phyloP scores from a whole-genome alignment of 441 rosid genomes.

The Populus hybrid region DNA sequence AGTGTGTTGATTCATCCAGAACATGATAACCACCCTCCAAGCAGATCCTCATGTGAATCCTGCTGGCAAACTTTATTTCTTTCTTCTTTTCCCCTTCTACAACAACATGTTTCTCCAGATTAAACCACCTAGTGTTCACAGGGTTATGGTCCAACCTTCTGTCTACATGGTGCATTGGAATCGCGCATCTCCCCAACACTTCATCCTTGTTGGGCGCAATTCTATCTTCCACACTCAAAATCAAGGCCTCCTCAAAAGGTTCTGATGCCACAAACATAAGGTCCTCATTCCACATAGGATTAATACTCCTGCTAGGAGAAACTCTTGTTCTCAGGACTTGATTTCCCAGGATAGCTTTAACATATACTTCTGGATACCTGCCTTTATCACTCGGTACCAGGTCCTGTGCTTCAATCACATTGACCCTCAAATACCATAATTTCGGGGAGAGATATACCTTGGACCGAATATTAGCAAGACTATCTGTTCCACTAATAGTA shows the following conservation, averaged over 20 bases:
- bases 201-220: slow-evolving; percentile 91
- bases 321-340: slow-evolving; percentile 64
- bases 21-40: slow-evolving; percentile 98
- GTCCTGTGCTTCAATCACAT: slow-evolving; percentile 96
- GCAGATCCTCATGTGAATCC: slow-evolving; percentile 86
- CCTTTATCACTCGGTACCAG: slow-evolving; percentile 63
- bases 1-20: slow-evolving; percentile 90
- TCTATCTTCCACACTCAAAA: slow-evolving; percentile 81
- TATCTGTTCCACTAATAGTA: slow-evolving; percentile 68
- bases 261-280: slow-evolving; percentile 95
- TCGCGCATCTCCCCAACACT: slow-evolving; percentile 60
- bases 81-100: slow-evolving; percentile 82
- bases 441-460: slow-evolving; percentile 96
- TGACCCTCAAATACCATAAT: slow-evolving; percentile 93
- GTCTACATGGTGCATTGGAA: slow-evolving; percentile 55
- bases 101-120: slow-evolving; percentile 73
- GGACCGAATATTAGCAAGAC: slow-evolving; percentile 77
- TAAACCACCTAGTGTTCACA: slow-evolving; percentile 69
- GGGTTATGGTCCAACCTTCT: slow-evolving; percentile 78
- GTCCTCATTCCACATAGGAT: slow-evolving; percentile 97
- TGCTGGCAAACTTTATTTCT: slow-evolving; percentile 77
- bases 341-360: slow-evolving; percentile 65
- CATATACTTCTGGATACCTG: slow-evolving; percentile 79
- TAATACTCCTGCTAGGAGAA: slow-evolving; percentile 56
- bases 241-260: slow-evolving; percentile 83